Percentiles rank a stretch among this genome's conserved stretches.
Conservation (phyloP, 176 grass and related monocot genomes). For the Urochloa ruziziensis region DNA sequence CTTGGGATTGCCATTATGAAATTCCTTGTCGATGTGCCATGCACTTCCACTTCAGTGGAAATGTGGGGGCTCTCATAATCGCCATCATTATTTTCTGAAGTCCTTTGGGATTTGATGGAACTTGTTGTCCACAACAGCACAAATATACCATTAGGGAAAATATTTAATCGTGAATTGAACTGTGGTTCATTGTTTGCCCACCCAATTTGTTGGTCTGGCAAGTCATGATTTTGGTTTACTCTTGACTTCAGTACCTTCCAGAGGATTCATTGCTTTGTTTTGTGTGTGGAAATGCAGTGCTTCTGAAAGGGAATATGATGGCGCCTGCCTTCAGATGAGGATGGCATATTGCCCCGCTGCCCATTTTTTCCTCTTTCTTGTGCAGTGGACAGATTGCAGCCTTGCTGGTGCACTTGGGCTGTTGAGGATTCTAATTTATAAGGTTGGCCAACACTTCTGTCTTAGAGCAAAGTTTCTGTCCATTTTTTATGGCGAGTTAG, state of each 20-base stretch:
- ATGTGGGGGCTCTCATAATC: constrained; percentile 11
- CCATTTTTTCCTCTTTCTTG: constrained; percentile 87
- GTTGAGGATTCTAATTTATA: constrained; percentile 88
- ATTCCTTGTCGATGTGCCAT: neutral
- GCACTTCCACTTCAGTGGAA: neutral
- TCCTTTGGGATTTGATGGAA: neutral
- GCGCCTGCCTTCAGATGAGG: constrained; percentile 83
- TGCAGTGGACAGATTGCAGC: constrained; percentile 87
- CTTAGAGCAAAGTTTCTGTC: neutral
- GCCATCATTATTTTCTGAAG: neutral
- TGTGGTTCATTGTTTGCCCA: neutral
- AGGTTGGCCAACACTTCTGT: constrained; percentile 34
- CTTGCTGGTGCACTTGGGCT: constrained; percentile 85
- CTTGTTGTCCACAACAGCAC: neutral
- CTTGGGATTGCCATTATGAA: neutral
- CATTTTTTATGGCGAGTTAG: constrained; percentile 15
- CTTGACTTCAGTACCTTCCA: neutral
- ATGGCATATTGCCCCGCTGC: constrained; percentile 89
- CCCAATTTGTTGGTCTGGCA: neutral
- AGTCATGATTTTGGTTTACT: neutral
- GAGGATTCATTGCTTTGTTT: constrained; percentile 7
- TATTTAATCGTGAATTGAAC: neutral
- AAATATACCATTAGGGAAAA: neutral
- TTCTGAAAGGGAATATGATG: constrained; percentile 91
- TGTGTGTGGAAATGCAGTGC: constrained; percentile 48